Conservation (phyloP, 2,329 filamentous ascomycete species). For the Apiospora marii region DNA sequence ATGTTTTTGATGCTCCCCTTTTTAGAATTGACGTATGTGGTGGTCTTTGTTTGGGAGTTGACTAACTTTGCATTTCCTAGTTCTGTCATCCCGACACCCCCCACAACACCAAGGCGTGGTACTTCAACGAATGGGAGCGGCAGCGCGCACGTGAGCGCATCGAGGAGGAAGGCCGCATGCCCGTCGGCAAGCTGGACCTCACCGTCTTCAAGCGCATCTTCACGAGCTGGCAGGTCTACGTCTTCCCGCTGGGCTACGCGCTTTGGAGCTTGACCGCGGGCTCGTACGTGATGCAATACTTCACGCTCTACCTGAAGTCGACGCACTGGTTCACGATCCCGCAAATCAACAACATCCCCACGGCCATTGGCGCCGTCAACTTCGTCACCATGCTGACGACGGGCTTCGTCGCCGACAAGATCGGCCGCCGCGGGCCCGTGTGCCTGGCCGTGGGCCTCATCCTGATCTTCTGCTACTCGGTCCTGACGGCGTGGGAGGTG, state of each 20-base stretch:
- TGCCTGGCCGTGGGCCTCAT: conserved; percentile 46
- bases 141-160: conserved; percentile 73
- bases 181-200: conserved; percentile 46
- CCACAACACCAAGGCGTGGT: conserved; percentile 50
- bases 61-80: conserved; percentile 26
- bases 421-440: conserved; percentile 46
- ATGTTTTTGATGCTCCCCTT: neutral
- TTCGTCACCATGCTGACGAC: conserved; percentile 48
- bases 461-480: conserved; percentile 45
- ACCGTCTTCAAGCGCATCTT: conserved; percentile 48
- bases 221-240: conserved; percentile 52
- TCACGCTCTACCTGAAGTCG: conserved; percentile 49
- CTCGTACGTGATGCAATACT: conserved; percentile 50
- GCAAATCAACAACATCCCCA: conserved; percentile 55
- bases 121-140: conserved; percentile 62
- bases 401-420: conserved; percentile 42
- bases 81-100: conserved; percentile 53
- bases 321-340: conserved; percentile 45
- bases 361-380: conserved; percentile 51
- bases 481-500: conserved; percentile 49
- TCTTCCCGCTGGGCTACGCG: conserved; percentile 49
- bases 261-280: conserved; percentile 50
- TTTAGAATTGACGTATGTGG: neutral
- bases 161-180: conserved; percentile 58
- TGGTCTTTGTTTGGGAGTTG: neutral